Conservation (phyloP, 1,284 basidiomycete genomes). For the Trichosporon asahii region DNA sequence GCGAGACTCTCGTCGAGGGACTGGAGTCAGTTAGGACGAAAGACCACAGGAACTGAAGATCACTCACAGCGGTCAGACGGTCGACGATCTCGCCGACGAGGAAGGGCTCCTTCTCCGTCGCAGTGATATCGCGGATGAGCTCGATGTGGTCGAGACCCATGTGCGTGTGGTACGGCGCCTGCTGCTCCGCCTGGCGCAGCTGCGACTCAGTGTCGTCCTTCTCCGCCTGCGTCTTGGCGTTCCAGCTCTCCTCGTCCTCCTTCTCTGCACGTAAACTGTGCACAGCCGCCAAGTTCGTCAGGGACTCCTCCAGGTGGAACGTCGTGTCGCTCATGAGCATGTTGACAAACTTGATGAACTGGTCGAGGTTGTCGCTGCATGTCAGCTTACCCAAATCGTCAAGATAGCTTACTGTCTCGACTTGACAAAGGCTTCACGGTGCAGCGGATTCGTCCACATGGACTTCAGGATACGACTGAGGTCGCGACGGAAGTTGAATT, state of each 20-base stretch:
- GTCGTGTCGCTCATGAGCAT: constrained; percentile 99
- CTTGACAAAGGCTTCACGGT: constrained; percentile 74
- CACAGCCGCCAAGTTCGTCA: constrained; percentile 84
- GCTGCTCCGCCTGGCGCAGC: constrained; percentile 72
- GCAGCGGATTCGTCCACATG: constrained; percentile 82
- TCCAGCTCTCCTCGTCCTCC: constrained; percentile 69
- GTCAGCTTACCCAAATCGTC: not conserved
- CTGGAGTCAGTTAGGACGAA: constrained; percentile 16
- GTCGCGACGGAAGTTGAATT: constrained; percentile 61
- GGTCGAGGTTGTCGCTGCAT: constrained; percentile 72
- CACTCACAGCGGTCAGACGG: constrained; percentile 82
- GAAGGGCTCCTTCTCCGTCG: constrained; percentile 86
- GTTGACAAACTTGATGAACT: constrained; percentile 93
- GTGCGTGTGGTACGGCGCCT: constrained; percentile 79
- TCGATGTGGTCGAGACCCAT: constrained; percentile 84
- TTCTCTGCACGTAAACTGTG: constrained; percentile 81
- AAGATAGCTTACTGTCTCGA: constrained; percentile 65
- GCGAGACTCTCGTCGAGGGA: constrained; percentile 86
- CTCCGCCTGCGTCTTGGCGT: constrained; percentile 63
- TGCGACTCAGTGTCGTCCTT: constrained; percentile 79
- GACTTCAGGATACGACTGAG: constrained; percentile 80
- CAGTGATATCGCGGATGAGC: constrained; percentile 86
- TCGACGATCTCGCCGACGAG: constrained; percentile 96
- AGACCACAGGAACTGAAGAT: not conserved
- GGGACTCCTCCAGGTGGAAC: constrained; percentile 93